Evolutionary conservation across 768 basidiomycete species (phyloP), one percentile per base, ranked within the genome.

Genomic region (Tricholoma matsutake): DNA sequence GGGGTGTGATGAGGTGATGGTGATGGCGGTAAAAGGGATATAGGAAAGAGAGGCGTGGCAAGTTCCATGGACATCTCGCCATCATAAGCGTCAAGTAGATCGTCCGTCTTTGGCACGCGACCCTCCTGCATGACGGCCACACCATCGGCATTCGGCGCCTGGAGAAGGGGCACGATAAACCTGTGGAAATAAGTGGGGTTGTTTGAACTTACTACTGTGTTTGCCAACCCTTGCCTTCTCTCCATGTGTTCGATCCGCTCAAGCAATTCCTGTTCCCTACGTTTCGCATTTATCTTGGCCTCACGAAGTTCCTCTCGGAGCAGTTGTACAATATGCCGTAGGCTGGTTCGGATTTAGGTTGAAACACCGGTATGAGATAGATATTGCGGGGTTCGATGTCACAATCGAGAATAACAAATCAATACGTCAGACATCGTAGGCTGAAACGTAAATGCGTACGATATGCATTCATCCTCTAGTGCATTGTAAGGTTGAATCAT

Each of bases 31-130:
- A 57, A 47, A 29, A 57, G 32, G n/a, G 32, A 57, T 8, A 22
- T 77, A 13, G 79, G 79, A 53, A 75, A 56, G 10, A 84, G 69
- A n/a, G 83, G 82, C 6, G 82, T 81, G 4, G 76, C 82, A 4
- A 84, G 77, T 51, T 83, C 82, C 83, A 84, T 83, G 5, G 78
- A 79, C 57, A 76, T 69, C 56, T 81, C 80, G 7, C 74, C 70
- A 32, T 77, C 73, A 14, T 73, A 64, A 10, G 66, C 70, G 9
- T 77, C 79, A 3, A 78, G 64, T 1, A 72, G 29, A 32, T 32
- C 64, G 31, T 68, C 66, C 10, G 41, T 32, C 28, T 18, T 13
- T 18, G 22, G 28, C 32, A 13, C 16, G 28, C 5, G 39, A 43
- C 31, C 28, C n/a, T 45, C 28, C 18, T 57, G 28, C 1, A 13